Evolutionary conservation across 805 yeast species (phyloP).

Genomic region (Lachancea nothofagi): DNA sequence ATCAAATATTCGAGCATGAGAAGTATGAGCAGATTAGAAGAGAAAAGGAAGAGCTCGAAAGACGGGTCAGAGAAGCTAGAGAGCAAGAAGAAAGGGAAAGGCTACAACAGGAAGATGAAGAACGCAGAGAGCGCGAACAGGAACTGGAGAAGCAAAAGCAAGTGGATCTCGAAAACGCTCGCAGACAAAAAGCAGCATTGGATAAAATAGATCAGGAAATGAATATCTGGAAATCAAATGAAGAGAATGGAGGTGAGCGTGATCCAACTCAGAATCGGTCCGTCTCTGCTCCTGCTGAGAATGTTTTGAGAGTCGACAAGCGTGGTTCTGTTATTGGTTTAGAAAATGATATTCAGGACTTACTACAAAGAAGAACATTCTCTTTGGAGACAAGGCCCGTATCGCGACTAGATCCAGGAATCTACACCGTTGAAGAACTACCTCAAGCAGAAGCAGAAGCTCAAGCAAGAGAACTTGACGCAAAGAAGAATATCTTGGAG

Average conservation of each 20-base stretch:
- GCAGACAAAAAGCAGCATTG: slow-evolving; percentile 26
- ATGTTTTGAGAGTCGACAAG: slow-evolving; percentile 11
- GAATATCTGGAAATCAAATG: slow-evolving; percentile 18
- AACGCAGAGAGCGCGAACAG: slow-evolving; percentile 22
- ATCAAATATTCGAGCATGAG: slow-evolving; percentile 69
- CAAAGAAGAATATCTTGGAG: slow-evolving; percentile 34
- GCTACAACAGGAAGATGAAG: slow-evolving; percentile 24
- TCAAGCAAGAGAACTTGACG: slow-evolving; percentile 15
- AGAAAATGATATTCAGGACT: slow-evolving; percentile 25
- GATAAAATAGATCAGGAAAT: slow-evolving; percentile 25
- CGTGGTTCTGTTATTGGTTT: slow-evolving; percentile 18
- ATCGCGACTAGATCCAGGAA: slow-evolving; percentile 41
- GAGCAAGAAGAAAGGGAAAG: slow-evolving; percentile 42
- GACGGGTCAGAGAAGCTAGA: slow-evolving; percentile 42
- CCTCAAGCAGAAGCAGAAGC: slow-evolving; percentile 1
- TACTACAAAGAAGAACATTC: slow-evolving; percentile 34
- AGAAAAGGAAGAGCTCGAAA: slow-evolving; percentile 40
- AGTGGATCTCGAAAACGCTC: slow-evolving; percentile 12
- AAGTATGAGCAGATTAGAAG: slow-evolving; percentile 53
- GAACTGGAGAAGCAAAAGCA: slow-evolving; percentile 19
- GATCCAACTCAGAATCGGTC: slow-evolving; percentile 28
- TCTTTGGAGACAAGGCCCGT: slow-evolving; percentile 40
- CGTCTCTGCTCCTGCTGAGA: slow-evolving; percentile 34
- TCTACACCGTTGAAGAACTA: slow-evolving; percentile 21
- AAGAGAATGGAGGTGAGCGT: slow-evolving; percentile 8